Evolutionary conservation across 2,329 filamentous ascomycete genomes (phyloP).

Genomic region (Colletotrichum paranaense): DNA sequence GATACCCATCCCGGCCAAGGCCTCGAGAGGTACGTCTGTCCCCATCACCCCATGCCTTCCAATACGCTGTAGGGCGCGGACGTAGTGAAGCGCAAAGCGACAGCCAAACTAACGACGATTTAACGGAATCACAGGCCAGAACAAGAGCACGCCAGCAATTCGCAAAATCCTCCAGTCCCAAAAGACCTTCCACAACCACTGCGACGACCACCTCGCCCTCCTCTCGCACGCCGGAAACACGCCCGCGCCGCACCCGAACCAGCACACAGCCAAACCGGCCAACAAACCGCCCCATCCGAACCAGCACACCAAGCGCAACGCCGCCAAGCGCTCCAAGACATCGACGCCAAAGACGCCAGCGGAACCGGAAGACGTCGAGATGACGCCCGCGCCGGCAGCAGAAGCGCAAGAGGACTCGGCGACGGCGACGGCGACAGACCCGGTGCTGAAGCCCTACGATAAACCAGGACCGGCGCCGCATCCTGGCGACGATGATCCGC

Average conservation of each 20-base stretch:
- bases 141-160: slow-evolving; percentile 75
- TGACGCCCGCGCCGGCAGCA: slow-evolving; percentile 50
- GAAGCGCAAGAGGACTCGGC: background rate
- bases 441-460: slow-evolving; percentile 50
- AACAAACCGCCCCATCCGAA: slow-evolving; percentile 34
- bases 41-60: background rate
- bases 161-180: slow-evolving; percentile 83
- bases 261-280: slow-evolving; percentile 43
- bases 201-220: slow-evolving; percentile 81
- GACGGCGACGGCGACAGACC: background rate
- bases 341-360: slow-evolving; percentile 20
- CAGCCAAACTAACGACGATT: background rate
- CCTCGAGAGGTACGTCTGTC: slow-evolving; percentile 50
- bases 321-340: slow-evolving; percentile 34
- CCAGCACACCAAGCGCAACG: slow-evolving; percentile 36
- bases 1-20: slow-evolving; percentile 75
- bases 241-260: slow-evolving; percentile 39
- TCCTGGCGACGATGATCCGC: slow-evolving; percentile 64
- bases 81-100: background rate
- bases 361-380: slow-evolving; percentile 47
- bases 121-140: slow-evolving; percentile 46
- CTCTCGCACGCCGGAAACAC: slow-evolving; percentile 56
- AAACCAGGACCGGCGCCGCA: slow-evolving; percentile 50
- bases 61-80: background rate
- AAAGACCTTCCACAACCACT: slow-evolving; percentile 85